Evolutionary conservation across 768 basidiomycete species (phyloP), one percentile per base, ranked within the genome.

Genomic region (Phaffia tasmanica): DNA sequence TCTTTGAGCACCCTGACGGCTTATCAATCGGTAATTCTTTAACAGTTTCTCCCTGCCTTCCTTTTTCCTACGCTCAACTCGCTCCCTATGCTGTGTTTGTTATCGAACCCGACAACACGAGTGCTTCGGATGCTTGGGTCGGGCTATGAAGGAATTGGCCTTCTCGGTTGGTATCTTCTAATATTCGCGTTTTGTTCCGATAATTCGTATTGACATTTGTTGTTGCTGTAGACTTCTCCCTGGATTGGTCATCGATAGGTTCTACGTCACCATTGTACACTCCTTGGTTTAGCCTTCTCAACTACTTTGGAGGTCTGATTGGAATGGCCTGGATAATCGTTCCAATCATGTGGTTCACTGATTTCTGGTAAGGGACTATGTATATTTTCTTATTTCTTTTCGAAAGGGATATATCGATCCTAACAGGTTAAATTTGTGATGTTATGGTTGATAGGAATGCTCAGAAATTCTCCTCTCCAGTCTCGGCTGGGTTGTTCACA

Each of bases 181-280:
- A 25, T 27, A 25, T 3, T 11, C 25, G 56, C 21, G 58, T 5
- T 49, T 19, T 61, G 18, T 27, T 49, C 7, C 46, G 4, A 11
- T 29, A 21, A 46, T 5, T 15, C 16, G 35, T 19, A n/a, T 46
- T 59, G 58, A 30, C 9, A 7, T 25, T 16, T 32, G 30, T n/a
- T 3, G 21, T 53, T 51, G 9, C 32, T 23, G 25, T 19, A 30
- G 72, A 75, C 62, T 74, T 76, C 65, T 73, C 72, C 49, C 73
- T 77, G 27, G 77, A 77, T 60, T 77, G 77, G 77, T 71, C 72
- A 29, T 71, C 71, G 19, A 70, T 76, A 7, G 77, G 77, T 14
- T 63, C 57, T 50, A 70, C 70, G 7, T 76, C 75, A 9, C 74
- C 76, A 29, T 69, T 77, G 8, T 77, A 74, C 63, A 77, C 77